Evolutionary conservation across 1,139 yeast genomes (phyloP).

Genomic region (Geotrichum restrictum): DNA sequence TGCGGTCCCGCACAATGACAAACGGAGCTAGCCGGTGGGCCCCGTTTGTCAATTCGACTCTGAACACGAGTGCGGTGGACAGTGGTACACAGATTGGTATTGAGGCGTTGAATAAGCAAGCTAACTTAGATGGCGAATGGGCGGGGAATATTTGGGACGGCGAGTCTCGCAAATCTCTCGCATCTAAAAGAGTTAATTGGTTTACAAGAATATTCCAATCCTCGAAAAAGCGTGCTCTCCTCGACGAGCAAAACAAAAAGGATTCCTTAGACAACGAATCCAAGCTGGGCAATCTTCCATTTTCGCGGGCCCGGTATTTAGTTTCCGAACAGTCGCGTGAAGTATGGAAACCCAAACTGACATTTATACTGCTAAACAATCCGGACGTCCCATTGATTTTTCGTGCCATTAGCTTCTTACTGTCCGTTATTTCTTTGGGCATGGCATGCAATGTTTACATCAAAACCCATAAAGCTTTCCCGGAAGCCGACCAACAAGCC

Average conservation of each 20-base stretch:
- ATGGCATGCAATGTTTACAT: constrained; percentile 31
- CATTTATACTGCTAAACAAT: constrained; percentile 60
- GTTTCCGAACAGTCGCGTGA: constrained; percentile 35
- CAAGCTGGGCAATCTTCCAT: not conserved
- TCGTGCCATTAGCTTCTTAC: constrained; percentile 59
- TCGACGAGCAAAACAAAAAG: not conserved
- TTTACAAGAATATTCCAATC: not conserved
- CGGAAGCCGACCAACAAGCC: constrained; percentile 61
- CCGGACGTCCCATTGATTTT: constrained; percentile 77
- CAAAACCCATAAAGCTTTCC: constrained; percentile 35
- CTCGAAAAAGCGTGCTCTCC: not conserved
- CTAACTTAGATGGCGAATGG: constrained; percentile 19
- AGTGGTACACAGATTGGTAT: constrained; percentile 7
- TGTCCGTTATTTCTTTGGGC: constrained; percentile 32
- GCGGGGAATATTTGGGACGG: constrained; percentile 5
- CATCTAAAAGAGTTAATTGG: constrained; percentile 5
- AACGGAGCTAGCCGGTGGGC: constrained; percentile 19
- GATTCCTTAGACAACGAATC: not conserved
- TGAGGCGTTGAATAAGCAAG: constrained; percentile 15
- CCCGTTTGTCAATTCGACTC: constrained; percentile 17
- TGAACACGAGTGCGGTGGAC: not conserved
- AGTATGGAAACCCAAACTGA: constrained; percentile 63
- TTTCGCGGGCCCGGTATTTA: constrained; percentile 21
- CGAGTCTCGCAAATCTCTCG: constrained; percentile 2
- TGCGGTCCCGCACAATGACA: not conserved